Evolutionary conservation across 2,329 filamentous ascomycete species (phyloP), one percentile per base, ranked within the genome.

Genomic region (Atkinsonella hypoxylon): DNA sequence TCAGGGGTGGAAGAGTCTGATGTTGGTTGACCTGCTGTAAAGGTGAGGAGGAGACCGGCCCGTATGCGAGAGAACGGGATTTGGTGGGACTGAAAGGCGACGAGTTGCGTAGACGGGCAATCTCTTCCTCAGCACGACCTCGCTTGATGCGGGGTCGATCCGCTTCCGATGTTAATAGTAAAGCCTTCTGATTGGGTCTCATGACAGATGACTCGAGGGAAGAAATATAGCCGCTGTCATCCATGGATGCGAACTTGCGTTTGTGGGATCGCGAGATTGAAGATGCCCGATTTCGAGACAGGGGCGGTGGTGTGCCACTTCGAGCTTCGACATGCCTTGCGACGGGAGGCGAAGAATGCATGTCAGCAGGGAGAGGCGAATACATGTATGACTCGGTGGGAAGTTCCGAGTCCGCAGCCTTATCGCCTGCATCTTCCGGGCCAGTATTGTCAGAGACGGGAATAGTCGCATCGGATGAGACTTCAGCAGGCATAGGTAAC

Each of bases 191-290:
- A 55, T 83, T 81, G 45, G 85, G 82, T 53, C 91, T 81, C 64
- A 88, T 78, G 13, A 78, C 89, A 0, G 93, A 97, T 2, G 93
- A 97, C 59, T 96, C 90, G 17, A 97, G 77, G 0, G 90, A 96
- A 1, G 93, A 97, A 64, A 95, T 95, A 67, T 97, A 98, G 40
- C 93, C 93, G 64, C 91, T 97, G 67, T 98, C 93, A 61, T 79
- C 88, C 73, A 94, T 84, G 12, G 85, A 84, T 31, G 79, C 79
- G 60, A 86, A 81, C 65, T 89, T 91, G 57, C 86, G 83, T 69
- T 87, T 88, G 57, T 84, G 82, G 39, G 82, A 79, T 48, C 81
- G 81, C 47, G 74, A 70, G 42, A 76, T 76, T n/a, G 86, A 86
- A 18, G 83, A 83, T 39, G 76, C 70, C 38, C 76, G 71, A 45